Conservation (phyloP, 352 stramenopile species). For the Phytopythium mirpurense region DNA sequence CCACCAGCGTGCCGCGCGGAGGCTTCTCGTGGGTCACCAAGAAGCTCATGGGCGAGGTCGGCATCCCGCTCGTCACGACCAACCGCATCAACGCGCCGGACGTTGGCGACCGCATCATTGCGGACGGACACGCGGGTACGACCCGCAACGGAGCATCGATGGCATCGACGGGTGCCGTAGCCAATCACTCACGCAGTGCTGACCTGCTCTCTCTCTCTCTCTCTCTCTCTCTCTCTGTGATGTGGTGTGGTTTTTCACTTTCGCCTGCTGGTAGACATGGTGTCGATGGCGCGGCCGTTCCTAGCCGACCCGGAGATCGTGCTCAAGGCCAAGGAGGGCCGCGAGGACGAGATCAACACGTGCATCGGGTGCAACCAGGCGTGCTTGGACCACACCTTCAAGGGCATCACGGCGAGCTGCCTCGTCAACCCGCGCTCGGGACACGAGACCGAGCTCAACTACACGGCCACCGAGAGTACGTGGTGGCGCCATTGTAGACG, state of each 20-base stretch:
- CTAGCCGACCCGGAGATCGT: conserved; percentile 95
- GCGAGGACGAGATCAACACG: conserved; percentile 95
- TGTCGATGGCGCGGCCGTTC: conserved; percentile 90
- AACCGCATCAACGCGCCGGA: conserved; percentile 97
- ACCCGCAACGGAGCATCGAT: no score
- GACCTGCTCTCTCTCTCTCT: no score
- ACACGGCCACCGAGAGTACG: conserved; percentile 36
- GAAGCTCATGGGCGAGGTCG: conserved; percentile 85
- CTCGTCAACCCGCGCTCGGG: conserved; percentile 95
- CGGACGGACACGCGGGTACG: conserved; percentile 58
- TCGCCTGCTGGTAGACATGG: conserved; percentile 39
- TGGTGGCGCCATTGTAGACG: no score
- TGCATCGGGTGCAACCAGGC: conserved; percentile 97
- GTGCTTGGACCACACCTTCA: conserved; percentile 97
- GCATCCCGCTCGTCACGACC: conserved; percentile 93
- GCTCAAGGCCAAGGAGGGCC: conserved; percentile 86
- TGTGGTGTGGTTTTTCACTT: no score
- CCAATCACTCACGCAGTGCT: no score
- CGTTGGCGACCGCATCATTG: conserved; percentile 88
- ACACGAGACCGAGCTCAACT: conserved; percentile 93
- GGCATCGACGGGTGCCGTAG: no score
- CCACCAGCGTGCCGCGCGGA: conserved; percentile 92
- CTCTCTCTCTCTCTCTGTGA: no score
- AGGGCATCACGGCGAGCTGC: conserved; percentile 91
- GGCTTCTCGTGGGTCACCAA: conserved; percentile 94